A percentile compares a stretch with the other conserved stretches of the same genome.
phyloP scores from a whole-genome alignment of 169 alveolate species.

The Plasmodium relictum region DNA sequence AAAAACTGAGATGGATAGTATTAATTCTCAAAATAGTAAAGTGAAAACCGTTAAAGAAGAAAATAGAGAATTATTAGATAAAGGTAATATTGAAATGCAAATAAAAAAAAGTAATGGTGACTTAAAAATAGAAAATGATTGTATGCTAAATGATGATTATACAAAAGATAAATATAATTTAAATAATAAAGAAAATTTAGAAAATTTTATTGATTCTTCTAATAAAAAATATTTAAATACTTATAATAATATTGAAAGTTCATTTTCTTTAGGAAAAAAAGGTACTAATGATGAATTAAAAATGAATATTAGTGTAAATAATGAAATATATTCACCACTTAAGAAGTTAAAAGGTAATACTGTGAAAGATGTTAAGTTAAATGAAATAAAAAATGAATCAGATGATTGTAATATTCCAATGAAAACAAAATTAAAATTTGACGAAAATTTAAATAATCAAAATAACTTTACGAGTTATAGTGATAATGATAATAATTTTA shows the following conservation, averaged over 20 bases:
- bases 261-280: conserved; percentile 13
- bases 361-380: neutral
- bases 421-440: neutral
- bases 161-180: conserved; percentile 3
- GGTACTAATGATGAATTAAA: neutral
- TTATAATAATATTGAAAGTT: neutral
- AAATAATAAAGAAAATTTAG: neutral
- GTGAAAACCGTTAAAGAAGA: conserved; percentile 1
- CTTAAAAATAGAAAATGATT: no score
- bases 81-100: no score
- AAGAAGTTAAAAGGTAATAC: neutral
- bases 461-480: neutral
- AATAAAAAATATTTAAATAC: conserved; percentile 3
- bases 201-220: conserved; percentile 4
- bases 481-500: conserved; percentile 9
- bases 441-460: conserved; percentile 1
- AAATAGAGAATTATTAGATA: no score
- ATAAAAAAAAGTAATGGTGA: no score
- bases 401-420: neutral
- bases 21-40: neutral
- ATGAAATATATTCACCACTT: neutral
- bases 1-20: neutral
- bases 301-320: neutral
- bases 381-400: neutral
- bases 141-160: neutral